A percentile compares a stretch with the other conserved stretches of the same genome.
phyloP scores from a whole-genome alignment of 2,329 filamentous ascomycete genomes.

The Fusarium proliferatum region DNA sequence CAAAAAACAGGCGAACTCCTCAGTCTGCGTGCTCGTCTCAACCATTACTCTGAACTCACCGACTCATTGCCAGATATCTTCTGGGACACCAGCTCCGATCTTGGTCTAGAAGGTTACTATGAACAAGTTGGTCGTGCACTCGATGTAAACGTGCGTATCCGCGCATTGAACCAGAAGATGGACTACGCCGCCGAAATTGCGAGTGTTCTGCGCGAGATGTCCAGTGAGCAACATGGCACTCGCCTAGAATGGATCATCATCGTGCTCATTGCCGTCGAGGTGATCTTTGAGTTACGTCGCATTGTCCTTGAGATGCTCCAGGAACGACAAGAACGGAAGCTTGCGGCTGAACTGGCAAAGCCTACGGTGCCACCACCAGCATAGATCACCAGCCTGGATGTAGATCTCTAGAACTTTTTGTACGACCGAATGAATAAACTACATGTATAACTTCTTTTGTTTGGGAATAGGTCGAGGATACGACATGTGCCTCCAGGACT shows the following conservation, averaged over 20 bases:
- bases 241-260: constrained; percentile 97
- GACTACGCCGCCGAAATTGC: constrained; percentile 98
- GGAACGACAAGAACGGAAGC: constrained; percentile 53
- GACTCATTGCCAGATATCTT: constrained; percentile 96
- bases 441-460: constrained; percentile 4
- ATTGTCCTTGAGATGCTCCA: constrained; percentile 72
- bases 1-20: constrained; percentile 94
- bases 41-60: constrained; percentile 96
- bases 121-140: constrained; percentile 90
- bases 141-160: constrained; percentile 91
- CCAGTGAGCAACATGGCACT: constrained; percentile 90
- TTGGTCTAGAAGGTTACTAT: constrained; percentile 93
- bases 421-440: constrained; percentile 18
- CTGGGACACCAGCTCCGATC: constrained; percentile 91
- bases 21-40: constrained; percentile 88
- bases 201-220: constrained; percentile 84
- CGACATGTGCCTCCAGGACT: not conserved
- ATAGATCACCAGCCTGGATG: not conserved
- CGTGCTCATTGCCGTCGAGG: constrained; percentile 89
- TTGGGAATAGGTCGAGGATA: constrained; percentile 6
- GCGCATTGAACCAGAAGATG: constrained; percentile 94
- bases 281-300: constrained; percentile 84
- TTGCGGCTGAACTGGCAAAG: constrained; percentile 27
- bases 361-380: not conserved
- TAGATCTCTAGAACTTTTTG: not conserved